phyloP scores from a whole-genome alignment of 495 filamentous ascomycete species.

The Pyronema domesticum region DNA sequence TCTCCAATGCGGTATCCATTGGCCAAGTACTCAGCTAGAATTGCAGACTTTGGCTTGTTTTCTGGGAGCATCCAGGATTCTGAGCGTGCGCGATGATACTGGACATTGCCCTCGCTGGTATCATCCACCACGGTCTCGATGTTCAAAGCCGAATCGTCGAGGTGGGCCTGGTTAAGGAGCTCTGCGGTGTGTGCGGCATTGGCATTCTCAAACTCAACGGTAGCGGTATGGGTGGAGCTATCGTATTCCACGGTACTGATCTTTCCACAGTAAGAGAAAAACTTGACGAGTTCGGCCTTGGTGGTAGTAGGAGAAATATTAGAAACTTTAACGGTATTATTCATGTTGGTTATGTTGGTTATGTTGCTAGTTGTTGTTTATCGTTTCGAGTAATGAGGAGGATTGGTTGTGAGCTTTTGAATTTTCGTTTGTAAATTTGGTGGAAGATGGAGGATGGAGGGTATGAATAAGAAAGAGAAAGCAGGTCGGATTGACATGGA shows the following conservation, averaged over 20 bases:
- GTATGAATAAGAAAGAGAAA: no score
- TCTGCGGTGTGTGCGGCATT: slow-evolving; percentile 91
- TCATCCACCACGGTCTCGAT: slow-evolving; percentile 39
- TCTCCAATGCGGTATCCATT: slow-evolving; percentile 84
- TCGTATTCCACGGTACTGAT: slow-evolving; percentile 47
- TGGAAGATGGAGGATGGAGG: no score
- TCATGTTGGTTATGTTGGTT: not conserved
- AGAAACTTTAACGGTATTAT: slow-evolving; percentile 35
- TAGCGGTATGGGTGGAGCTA: slow-evolving; percentile 53
- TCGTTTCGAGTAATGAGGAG: not conserved
- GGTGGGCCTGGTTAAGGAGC: slow-evolving; percentile 30
- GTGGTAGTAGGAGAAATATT: slow-evolving; percentile 65
- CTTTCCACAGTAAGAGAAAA: slow-evolving; percentile 99
- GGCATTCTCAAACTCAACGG: slow-evolving; percentile 88
- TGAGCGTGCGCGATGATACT: slow-evolving; percentile 26
- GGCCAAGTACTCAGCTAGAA: slow-evolving; percentile 86
- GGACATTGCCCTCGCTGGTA: slow-evolving; percentile 47
- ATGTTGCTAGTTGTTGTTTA: not conserved
- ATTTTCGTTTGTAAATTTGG: no score
- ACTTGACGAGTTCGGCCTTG: slow-evolving; percentile 83
- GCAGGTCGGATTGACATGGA: no score
- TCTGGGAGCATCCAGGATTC: slow-evolving; percentile 48
- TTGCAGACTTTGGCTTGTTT: slow-evolving; percentile 83
- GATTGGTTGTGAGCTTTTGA: no score
- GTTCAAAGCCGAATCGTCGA: slow-evolving; percentile 88